Percentiles rank a stretch among this genome's conserved stretches.
These are phyloP conservation scores for Citrus trifoliata DNA, from an alignment of 345 rosid genomes.

Conservation along the genomic window DNA sequence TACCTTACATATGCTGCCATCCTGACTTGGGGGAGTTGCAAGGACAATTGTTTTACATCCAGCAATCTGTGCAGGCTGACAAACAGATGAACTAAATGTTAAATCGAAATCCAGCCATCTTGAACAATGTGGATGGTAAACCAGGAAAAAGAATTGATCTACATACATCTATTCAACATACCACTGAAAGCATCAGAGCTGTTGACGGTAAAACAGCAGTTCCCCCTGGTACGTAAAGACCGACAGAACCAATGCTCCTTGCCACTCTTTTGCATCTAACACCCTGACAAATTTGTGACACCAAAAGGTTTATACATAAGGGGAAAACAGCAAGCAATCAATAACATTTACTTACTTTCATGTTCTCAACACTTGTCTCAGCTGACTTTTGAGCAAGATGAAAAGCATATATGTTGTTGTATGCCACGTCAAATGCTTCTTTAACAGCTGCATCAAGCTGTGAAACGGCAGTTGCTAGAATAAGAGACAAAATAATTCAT, in stretches of 20 bases:
- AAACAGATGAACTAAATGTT: slow-evolving; percentile 15
- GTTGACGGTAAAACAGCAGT: slow-evolving; percentile 95
- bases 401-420: slow-evolving; percentile 78
- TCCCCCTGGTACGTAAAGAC: slow-evolving; percentile 95
- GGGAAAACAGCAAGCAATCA: slow-evolving; percentile 6
- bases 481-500: not conserved
- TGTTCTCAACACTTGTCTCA: slow-evolving; percentile 67
- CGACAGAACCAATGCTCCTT: slow-evolving; percentile 82
- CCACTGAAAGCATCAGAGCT: slow-evolving; percentile 88
- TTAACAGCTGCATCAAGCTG: slow-evolving; percentile 62
- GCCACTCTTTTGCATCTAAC: slow-evolving; percentile 87
- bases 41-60: slow-evolving; percentile 84
- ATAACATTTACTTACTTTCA: slow-evolving; percentile 54
- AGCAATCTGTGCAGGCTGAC: slow-evolving; percentile 92
- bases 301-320: not conserved
- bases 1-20: slow-evolving; percentile 92
- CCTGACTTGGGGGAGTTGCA: slow-evolving; percentile 81
- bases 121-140: not conserved
- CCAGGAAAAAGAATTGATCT: not conserved
- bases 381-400: slow-evolving; percentile 76
- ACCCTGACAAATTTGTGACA: slow-evolving; percentile 45
- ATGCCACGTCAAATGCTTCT: slow-evolving; percentile 92
- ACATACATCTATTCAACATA: slow-evolving; percentile 33
- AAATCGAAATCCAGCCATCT: not conserved
- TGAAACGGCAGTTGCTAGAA: not conserved